These are phyloP conservation scores for Zymoseptoria tritici DNA, from an alignment of 2,329 filamentous ascomycete genomes.

Conservation along the genomic window DNA sequence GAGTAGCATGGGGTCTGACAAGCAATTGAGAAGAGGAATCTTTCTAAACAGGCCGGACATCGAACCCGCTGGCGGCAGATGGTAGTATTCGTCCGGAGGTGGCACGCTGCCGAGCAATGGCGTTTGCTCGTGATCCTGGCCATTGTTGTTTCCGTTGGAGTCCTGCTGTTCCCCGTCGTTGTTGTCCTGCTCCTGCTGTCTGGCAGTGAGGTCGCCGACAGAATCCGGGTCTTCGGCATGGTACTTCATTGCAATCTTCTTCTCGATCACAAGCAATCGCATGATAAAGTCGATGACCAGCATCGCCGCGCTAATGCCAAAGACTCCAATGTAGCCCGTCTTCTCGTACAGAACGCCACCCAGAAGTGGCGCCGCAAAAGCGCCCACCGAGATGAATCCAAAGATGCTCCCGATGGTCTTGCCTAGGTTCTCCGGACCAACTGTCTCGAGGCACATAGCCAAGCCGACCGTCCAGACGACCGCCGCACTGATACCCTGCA, in stretches of 20 bases:
- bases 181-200: conserved; percentile 11
- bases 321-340: conserved; percentile 52
- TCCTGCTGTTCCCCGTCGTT: conserved; percentile 16
- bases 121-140: conserved; percentile 1
- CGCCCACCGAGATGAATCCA: conserved; percentile 52
- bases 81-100: conserved; percentile 35
- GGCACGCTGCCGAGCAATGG: conserved; percentile 31
- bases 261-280: conserved; percentile 56
- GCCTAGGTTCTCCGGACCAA: conserved; percentile 49
- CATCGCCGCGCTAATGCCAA: conserved; percentile 48
- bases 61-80: conserved; percentile 33
- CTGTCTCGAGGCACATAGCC: conserved; percentile 53
- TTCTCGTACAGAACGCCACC: conserved; percentile 55
- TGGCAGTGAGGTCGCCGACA: conserved; percentile 14
- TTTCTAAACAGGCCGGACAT: conserved; percentile 33
- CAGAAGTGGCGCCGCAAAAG: conserved; percentile 50
- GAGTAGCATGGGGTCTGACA: conserved; percentile 36
- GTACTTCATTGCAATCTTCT: conserved; percentile 48
- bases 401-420: conserved; percentile 57
- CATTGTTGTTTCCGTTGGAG: conserved; percentile 3
- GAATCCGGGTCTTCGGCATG: conserved; percentile 23
- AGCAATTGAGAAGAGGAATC: conserved; percentile 43
- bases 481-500: conserved; percentile 52
- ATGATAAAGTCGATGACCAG: conserved; percentile 53
- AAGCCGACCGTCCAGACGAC: conserved; percentile 55